Evolutionary conservation across 768 basidiomycete genomes (phyloP), one percentile per base, ranked within the genome.

Genomic region (Russula emetica): DNA sequence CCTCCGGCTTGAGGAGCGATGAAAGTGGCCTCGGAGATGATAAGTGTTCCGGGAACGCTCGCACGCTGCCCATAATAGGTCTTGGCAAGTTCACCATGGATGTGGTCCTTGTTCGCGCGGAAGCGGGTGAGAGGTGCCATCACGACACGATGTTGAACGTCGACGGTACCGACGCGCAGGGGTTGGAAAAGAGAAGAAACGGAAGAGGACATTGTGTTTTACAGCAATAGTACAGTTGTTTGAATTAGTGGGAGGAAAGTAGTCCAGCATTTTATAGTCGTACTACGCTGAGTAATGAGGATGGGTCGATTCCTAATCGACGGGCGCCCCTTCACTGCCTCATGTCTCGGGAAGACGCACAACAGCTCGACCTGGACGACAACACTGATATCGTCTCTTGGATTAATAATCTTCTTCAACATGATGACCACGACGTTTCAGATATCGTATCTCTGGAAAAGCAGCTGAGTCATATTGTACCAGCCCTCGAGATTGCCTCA

Each of bases 401-500:
- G 74, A 69, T 75, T 30, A 75, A 75, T 66, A 65, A 70, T 30
- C 57, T 72, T 16, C 71, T 75, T 5, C 53, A 56, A 50, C 20
- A 26, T 0, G 55, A 61, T 24, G 47, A 38, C 9, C 20, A 26
- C 5, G 58, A 26, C 26, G 11, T 22, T 22, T 56, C 60, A 7
- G 71, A 70, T 26, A 69, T 74, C 20, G 70, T 75, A 55, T 80
- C 83, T 58, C 82, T 94, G 51, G 90, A 94, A 70, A 81, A 86
- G 61, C 83, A 85, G 60, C 83, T 97, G 62, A 85, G 86, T 13
- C 82, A 85, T 42, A 80, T 96, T 16, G 78, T 92, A 20, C 86
- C 87, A 6, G 78, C 84, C n/a, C 82, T 97, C 28, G 93, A 96
- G 65, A 82, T 94, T 44, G 87, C 92, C 40, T 86, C 86, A 49